phyloP scores from a whole-genome alignment of 2,329 filamentous ascomycete genomes.

The Fusarium algeriense region DNA sequence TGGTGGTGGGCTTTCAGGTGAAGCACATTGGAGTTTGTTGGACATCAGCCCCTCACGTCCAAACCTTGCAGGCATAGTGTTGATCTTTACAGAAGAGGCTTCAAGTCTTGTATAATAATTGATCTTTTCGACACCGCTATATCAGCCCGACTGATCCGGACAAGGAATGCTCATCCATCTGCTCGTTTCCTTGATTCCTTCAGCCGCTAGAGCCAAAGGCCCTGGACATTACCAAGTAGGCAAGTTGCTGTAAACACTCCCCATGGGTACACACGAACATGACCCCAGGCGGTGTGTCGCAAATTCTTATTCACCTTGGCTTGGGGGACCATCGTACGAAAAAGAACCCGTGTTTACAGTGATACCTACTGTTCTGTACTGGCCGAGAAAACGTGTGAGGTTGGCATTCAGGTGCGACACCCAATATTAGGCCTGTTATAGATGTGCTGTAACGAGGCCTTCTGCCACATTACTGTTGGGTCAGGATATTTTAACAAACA shows the following conservation, averaged over 20 bases:
- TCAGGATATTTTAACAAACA: conserved; percentile 19
- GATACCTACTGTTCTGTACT: conserved; percentile 29
- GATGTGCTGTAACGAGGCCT: conserved; percentile 26
- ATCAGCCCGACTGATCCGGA: conserved; percentile 19
- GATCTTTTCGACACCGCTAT: conserved; percentile 17
- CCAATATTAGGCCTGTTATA: conserved; percentile 31
- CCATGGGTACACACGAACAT: conserved; percentile 39
- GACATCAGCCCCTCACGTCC: conserved; percentile 9
- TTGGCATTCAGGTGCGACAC: conserved; percentile 15
- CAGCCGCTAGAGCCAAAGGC: conserved; percentile 34
- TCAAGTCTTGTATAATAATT: not conserved
- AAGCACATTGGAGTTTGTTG: not conserved
- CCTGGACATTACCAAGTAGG: conserved; percentile 6
- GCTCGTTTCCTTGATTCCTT: conserved; percentile 35
- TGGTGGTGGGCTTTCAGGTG: not conserved
- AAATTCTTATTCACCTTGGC: conserved; percentile 27
- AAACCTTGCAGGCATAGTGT: conserved; percentile 1
- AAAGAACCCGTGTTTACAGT: conserved; percentile 35
- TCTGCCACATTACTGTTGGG: conserved; percentile 10
- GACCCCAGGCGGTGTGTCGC: conserved; percentile 44
- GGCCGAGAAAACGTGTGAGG: conserved; percentile 38
- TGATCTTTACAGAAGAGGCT: not conserved
- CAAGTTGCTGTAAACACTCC: conserved; percentile 44
- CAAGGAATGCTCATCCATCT: conserved; percentile 25
- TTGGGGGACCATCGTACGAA: conserved; percentile 38